phyloP scores from a whole-genome alignment of 495 filamentous ascomycete genomes.

The Neurospora sp. region DNA sequence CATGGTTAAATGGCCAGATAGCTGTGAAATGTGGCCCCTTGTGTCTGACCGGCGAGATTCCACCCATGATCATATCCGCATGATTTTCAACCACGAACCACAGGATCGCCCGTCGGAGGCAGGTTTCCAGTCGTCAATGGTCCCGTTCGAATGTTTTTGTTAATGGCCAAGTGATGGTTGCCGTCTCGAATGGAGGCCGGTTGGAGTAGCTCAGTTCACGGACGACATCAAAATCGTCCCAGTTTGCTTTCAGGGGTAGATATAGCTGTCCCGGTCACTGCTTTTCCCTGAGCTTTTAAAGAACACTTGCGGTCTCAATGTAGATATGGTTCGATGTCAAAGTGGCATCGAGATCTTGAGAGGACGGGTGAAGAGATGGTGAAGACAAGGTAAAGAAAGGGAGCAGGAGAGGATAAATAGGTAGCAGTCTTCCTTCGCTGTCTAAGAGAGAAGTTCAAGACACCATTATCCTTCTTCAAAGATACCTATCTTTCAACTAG shows the following conservation, averaged over 20 bases:
- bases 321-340: background rate
- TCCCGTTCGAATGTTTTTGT: background rate
- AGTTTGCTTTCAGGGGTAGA: background rate
- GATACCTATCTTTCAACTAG: background rate
- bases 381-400: background rate
- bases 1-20: background rate
- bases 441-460: background rate
- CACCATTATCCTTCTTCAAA: background rate
- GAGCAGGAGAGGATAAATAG: background rate
- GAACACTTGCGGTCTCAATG: background rate
- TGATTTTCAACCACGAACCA: background rate
- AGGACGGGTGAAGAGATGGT: background rate
- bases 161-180: background rate
- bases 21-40: background rate
- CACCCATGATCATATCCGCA: background rate
- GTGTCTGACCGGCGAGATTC: background rate
- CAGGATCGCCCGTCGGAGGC: background rate
- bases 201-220: background rate
- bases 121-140: background rate
- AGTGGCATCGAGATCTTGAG: background rate
- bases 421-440: background rate
- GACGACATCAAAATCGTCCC: background rate
- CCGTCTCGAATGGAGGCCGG: background rate
- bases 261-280: background rate
- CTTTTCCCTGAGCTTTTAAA: background rate